These are phyloP conservation scores for Cicer bijugum DNA, from an alignment of 306 rosid genomes.

Conservation along the genomic window DNA sequence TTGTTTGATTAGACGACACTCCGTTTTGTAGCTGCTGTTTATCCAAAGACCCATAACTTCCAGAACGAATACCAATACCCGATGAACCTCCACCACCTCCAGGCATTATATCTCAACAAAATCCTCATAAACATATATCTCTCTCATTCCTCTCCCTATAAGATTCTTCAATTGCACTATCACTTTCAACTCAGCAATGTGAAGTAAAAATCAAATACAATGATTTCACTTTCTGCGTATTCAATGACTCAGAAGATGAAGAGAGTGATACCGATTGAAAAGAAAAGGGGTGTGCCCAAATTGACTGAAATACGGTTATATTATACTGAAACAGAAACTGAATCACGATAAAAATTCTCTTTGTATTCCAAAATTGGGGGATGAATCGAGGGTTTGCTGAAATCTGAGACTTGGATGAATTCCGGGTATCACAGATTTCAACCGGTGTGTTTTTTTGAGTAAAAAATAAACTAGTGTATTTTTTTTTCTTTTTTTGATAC, in stretches of 20 bases:
- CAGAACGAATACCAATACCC: slow-evolving; percentile 81
- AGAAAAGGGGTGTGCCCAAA: neutral
- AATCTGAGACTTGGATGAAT: slow-evolving; percentile 50
- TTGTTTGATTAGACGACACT: slow-evolving; percentile 53
- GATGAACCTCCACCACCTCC: slow-evolving; percentile 61
- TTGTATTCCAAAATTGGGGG: slow-evolving; percentile 31
- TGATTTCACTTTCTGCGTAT: slow-evolving; percentile 8
- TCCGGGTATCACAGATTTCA: slow-evolving; percentile 54
- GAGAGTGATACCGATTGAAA: slow-evolving; percentile 27
- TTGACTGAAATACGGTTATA: slow-evolving; percentile 19
- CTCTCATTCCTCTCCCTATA: slow-evolving; percentile 53
- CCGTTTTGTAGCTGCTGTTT: slow-evolving; percentile 70
- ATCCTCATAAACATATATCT: slow-evolving; percentile 46
- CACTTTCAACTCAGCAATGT: slow-evolving; percentile 47
- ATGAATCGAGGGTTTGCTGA: slow-evolving; percentile 53
- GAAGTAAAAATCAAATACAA: neutral
- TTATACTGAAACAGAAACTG: slow-evolving; percentile 41
- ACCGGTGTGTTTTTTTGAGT: neutral
- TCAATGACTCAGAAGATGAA: slow-evolving; percentile 3
- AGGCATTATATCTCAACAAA: slow-evolving; percentile 63
- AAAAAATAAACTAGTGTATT: no score
- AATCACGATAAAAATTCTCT: neutral
- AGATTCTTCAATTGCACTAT: neutral
- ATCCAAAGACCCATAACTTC: slow-evolving; percentile 83
- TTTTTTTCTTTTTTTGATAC: neutral